phyloP scores from a whole-genome alignment of 306 rosid genomes.

The Sophora flavescens region DNA sequence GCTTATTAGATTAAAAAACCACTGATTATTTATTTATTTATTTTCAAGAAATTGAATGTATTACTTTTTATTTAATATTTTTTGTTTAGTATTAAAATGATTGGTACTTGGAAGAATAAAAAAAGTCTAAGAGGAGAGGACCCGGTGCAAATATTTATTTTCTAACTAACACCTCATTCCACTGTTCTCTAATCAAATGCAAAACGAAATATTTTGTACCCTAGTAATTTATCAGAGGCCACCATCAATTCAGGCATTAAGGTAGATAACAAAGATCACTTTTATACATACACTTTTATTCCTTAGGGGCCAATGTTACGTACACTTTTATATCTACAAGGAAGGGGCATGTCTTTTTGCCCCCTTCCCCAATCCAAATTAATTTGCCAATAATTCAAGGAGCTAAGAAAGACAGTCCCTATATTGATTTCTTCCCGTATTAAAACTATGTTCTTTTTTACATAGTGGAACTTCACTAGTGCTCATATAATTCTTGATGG shows the following conservation, averaged over 20 bases:
- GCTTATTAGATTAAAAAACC: too few relatives aligned
- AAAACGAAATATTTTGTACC: not conserved
- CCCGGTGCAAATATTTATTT: not conserved
- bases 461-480: slow-evolving; percentile 52
- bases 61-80: too few relatives aligned
- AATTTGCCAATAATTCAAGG: slow-evolving; percentile 55
- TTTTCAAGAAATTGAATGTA: too few relatives aligned
- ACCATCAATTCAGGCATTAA: slow-evolving; percentile 47
- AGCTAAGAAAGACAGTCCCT: slow-evolving; percentile 39
- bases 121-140: too few relatives aligned
- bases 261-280: slow-evolving; percentile 56
- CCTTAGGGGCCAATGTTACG: slow-evolving; percentile 36
- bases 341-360: slow-evolving; percentile 49
- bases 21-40: too few relatives aligned
- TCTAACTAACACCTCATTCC: not conserved
- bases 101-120: too few relatives aligned
- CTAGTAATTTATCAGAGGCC: slow-evolving; percentile 26
- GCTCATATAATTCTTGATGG: slow-evolving; percentile 52
- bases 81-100: too few relatives aligned
- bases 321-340: slow-evolving; percentile 45
- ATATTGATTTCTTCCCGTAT: slow-evolving; percentile 44
- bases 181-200: slow-evolving; percentile 1
- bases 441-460: slow-evolving; percentile 42
- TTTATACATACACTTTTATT: slow-evolving; percentile 46
- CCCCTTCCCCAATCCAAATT: slow-evolving; percentile 46